A percentile compares a stretch with the other conserved stretches of the same genome.
Evolutionary conservation across 1,284 basidiomycete species (phyloP).

Genomic region (Leccinum colubrinum): DNA sequence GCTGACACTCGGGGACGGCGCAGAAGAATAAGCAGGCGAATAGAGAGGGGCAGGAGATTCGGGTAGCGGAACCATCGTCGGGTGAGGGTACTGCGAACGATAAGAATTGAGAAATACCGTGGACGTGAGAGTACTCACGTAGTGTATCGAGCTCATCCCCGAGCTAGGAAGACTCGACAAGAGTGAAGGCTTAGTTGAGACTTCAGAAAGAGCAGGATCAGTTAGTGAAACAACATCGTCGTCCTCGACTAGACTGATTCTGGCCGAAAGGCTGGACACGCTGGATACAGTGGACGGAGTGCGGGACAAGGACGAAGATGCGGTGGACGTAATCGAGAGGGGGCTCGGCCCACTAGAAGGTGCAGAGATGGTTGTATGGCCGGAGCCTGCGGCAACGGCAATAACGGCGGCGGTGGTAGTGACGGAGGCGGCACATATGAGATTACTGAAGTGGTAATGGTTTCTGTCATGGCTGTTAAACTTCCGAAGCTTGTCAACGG

Average conservation of each 20-base stretch:
- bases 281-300: constrained; percentile 37
- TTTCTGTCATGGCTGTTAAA: constrained; percentile 37
- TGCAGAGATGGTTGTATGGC: constrained; percentile 17
- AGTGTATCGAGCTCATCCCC: constrained; percentile 30
- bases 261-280: constrained; percentile 39
- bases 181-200: constrained; percentile 55
- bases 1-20: constrained; percentile 53
- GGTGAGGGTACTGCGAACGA: constrained; percentile 23
- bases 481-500: constrained; percentile 36
- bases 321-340: constrained; percentile 23
- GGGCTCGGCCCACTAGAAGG: constrained; percentile 31
- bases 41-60: constrained; percentile 31
- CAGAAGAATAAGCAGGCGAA: constrained; percentile 25
- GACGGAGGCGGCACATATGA: background rate
- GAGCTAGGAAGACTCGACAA: constrained; percentile 37
- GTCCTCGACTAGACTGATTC: constrained; percentile 26
- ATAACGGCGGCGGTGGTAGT: constrained; percentile 1
- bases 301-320: constrained; percentile 39
- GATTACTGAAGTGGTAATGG: constrained; percentile 29
- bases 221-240: constrained; percentile 32
- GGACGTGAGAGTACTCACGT: constrained; percentile 31
- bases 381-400: background rate
- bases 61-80: constrained; percentile 37
- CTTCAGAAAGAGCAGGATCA: constrained; percentile 29
- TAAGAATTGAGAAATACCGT: constrained; percentile 3